Percentiles rank a stretch among this genome's conserved stretches.
Evolutionary conservation across 1,284 basidiomycete species (phyloP).

Genomic region (Trichosporon faecale): DNA sequence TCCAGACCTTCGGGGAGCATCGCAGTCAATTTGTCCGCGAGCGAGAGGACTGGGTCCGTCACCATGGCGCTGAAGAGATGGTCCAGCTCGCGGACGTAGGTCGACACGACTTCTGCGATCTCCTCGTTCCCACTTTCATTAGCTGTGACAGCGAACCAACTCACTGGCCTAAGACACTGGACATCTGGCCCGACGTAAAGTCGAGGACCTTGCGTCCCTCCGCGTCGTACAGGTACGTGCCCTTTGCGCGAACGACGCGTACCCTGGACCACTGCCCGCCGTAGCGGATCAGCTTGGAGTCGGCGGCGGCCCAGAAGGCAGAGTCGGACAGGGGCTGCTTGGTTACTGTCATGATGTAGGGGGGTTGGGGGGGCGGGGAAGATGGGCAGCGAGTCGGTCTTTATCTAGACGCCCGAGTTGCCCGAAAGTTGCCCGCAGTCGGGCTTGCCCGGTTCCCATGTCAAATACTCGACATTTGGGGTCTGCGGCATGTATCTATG

Average conservation of each 20-base stretch:
- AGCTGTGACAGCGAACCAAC: not conserved
- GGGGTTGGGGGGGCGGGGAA: not conserved
- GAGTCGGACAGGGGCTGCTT: conserved; percentile 11
- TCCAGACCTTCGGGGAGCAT: conserved; percentile 32
- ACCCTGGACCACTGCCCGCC: conserved; percentile 24
- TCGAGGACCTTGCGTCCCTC: conserved; percentile 39
- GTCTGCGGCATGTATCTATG: no score
- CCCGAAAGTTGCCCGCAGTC: not conserved
- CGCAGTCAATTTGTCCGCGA: conserved; percentile 29
- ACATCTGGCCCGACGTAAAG: conserved; percentile 44
- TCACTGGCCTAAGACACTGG: conserved; percentile 35
- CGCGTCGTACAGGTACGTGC: conserved; percentile 30
- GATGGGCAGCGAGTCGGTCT: not conserved
- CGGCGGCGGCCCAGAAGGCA: conserved; percentile 31
- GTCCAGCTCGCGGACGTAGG: conserved; percentile 35
- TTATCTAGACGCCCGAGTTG: not conserved
- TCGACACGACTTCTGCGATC: conserved; percentile 31
- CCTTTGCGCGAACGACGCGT: conserved; percentile 28
- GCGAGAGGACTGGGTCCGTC: conserved; percentile 35
- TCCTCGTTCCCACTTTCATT: conserved; percentile 34
- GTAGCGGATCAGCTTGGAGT: conserved; percentile 30
- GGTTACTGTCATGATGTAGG: not conserved
- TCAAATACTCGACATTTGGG: not conserved
- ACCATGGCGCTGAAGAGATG: conserved; percentile 42
- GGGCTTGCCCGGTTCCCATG: not conserved